Evolutionary conservation across 108 stramenopile genomes (phyloP), one percentile per base, ranked within the genome.

Genomic region (Stephanodiscus triporus): DNA sequence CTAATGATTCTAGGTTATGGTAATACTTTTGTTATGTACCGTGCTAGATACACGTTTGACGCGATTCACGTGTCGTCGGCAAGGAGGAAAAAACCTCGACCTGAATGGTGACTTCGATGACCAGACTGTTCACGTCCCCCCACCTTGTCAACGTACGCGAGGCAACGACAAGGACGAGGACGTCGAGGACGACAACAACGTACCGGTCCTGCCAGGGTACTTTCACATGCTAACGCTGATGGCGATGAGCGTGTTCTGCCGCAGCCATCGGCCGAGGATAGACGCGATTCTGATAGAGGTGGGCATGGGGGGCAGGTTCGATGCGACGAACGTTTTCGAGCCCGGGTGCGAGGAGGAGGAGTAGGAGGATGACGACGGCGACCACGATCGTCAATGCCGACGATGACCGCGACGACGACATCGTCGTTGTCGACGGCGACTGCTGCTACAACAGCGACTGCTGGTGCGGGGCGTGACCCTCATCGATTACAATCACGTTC

Each of bases 281-380:
- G 96, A 97, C 78, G 92, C 87, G 0, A 83, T 93, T 73, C 75
- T 98, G 2, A 70, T 97, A 34, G 97, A 98, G 70, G 96, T 97
- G 8, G 97, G 97, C 9, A 89, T 98, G 85, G 96, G 97, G 20
- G 97, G 97, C n/a, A 72, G 96, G n/a, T 95, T 92, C 70, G 97
- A 98, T 80, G 94, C 95, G 6, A 98, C 97, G 43, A 98, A 98
- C 67, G 84, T 95, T n/a, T 73, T 95, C 38, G 87, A 93, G 60
- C 74, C 26, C 23, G 20, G 11, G 13, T 20, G 1, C 17, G 4
- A 17, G 10, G n/a, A n/a, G n/a, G n/a, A n/a, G n/a, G n/a, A n/a
- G n/a, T n/a, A n/a, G n/a, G n/a, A n/a, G n/a, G n/a, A n/a, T n/a
- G n/a, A n/a, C n/a, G n/a, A n/a, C n/a, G n/a, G n/a, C n/a, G n/a